A percentile compares a stretch with the other conserved stretches of the same genome.
These are phyloP conservation scores for Aspergillus viridinutans DNA, from an alignment of 2,329 filamentous ascomycete genomes.

Conservation along the genomic window DNA sequence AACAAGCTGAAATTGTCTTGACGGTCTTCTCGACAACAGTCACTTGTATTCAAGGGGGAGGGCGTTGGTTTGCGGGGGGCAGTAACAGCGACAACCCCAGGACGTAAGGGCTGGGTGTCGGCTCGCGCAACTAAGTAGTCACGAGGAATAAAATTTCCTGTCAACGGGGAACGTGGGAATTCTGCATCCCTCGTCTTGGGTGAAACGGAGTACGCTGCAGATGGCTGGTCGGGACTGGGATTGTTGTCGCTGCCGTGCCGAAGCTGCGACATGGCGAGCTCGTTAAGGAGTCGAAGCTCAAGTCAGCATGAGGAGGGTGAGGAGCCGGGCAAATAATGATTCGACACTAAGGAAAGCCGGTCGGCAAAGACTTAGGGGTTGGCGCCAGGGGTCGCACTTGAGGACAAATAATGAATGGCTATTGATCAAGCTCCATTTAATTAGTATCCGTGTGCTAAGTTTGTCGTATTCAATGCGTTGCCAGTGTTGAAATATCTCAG, in stretches of 20 bases:
- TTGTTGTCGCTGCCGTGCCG: conserved; percentile 27
- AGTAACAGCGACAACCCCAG: conserved; percentile 15
- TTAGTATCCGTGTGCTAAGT: background rate
- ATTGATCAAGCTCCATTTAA: background rate
- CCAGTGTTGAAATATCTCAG: background rate
- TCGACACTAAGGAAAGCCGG: conserved; percentile 12
- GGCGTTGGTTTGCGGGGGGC: conserved; percentile 26
- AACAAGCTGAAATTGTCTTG: conserved; percentile 20
- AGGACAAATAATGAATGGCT: background rate
- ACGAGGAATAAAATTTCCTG: conserved; percentile 31
- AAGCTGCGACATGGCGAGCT: conserved; percentile 32
- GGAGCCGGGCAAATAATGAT: conserved; percentile 8
- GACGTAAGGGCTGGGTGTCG: conserved; percentile 21
- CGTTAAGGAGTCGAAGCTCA: conserved; percentile 15
- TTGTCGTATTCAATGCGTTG: background rate
- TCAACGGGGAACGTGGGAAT: conserved; percentile 11
- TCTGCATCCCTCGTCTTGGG: conserved; percentile 7
- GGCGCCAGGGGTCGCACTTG: conserved; percentile 5
- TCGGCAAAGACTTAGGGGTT: conserved; percentile 9
- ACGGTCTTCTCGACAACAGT: conserved; percentile 16
- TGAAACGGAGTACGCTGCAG: conserved; percentile 4
- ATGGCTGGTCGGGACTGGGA: conserved; percentile 11
- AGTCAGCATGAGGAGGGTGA: conserved; percentile 10
- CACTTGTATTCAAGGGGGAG: conserved; percentile 29
- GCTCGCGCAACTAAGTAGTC: conserved; percentile 32